These are phyloP conservation scores for Acanthamoeba royreba DNA, from an alignment of 208 protist species.

Conservation along the genomic window DNA sequence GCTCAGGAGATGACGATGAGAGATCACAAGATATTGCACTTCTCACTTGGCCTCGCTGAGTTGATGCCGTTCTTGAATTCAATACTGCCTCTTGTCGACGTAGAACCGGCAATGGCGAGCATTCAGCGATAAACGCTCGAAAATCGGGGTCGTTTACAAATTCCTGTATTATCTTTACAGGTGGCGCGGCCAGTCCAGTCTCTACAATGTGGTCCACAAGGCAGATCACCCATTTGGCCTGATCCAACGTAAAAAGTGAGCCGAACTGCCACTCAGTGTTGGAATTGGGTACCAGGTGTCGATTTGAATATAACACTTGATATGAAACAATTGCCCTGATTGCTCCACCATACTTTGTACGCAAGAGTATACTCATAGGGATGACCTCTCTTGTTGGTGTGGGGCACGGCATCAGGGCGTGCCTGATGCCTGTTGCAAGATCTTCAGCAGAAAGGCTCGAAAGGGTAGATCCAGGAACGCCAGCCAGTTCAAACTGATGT, in stretches of 20 bases:
- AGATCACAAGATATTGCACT: no score
- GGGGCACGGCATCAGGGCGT: neutral
- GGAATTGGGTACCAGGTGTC: neutral
- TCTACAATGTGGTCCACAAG: no score
- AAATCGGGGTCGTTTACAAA: neutral
- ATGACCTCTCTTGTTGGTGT: neutral
- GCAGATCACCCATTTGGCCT: neutral
- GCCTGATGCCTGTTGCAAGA: neutral
- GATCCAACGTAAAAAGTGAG: no score
- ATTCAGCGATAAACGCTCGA: neutral
- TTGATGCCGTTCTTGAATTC: no score
- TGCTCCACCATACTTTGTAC: neutral
- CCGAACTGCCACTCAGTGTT: no score
- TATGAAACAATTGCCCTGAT: neutral
- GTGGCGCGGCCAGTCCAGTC: no score
- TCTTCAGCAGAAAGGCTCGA: neutral
- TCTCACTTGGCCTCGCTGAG: no score
- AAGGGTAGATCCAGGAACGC: neutral
- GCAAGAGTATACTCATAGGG: neutral
- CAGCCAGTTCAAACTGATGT: neutral
- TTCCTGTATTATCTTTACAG: neutral
- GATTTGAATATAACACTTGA: neutral
- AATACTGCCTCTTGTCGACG: no score
- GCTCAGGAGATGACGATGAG: no score
- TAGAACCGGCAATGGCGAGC: no score